These are phyloP conservation scores for Coemansia sp. DNA, from an alignment of 192 early-diverging fungal genomes.

Conservation along the genomic window DNA sequence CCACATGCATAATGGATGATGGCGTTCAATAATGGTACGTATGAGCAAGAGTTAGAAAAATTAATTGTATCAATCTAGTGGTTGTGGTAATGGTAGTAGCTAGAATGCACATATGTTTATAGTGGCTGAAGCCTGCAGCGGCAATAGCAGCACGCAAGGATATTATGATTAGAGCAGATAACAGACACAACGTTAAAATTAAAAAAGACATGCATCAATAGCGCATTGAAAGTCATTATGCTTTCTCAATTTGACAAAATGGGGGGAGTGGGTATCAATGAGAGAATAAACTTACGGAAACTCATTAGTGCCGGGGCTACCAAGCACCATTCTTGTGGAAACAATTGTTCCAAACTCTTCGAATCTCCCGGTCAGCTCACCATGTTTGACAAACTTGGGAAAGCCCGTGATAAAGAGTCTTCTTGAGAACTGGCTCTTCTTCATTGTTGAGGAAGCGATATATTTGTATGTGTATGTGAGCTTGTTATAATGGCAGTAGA, in stretches of 20 bases:
- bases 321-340: slow-evolving; percentile 22
- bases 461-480: slow-evolving; percentile 10
- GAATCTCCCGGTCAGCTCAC: slow-evolving; percentile 30
- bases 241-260: neutral
- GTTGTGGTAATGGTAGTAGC: too few species aligned
- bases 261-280: neutral
- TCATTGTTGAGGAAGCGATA: neutral
- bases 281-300: slow-evolving; percentile 36
- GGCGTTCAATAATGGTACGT: neutral
- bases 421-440: slow-evolving; percentile 24
- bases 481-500: neutral
- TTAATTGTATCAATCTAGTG: too few species aligned
- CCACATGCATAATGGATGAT: neutral
- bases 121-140: too few species aligned
- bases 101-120: too few species aligned
- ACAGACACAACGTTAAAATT: too few species aligned
- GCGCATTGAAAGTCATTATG: neutral
- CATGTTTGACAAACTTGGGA: slow-evolving; percentile 18
- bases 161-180: too few species aligned
- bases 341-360: slow-evolving; percentile 47
- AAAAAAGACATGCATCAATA: neutral
- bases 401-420: slow-evolving; percentile 42
- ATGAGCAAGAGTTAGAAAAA: neutral
- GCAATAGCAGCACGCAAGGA: too few species aligned
- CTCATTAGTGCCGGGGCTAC: slow-evolving; percentile 16